Evolutionary conservation across 768 basidiomycete genomes (phyloP), one percentile per base, ranked within the genome.

Genomic region (Kwoniella sp.): DNA sequence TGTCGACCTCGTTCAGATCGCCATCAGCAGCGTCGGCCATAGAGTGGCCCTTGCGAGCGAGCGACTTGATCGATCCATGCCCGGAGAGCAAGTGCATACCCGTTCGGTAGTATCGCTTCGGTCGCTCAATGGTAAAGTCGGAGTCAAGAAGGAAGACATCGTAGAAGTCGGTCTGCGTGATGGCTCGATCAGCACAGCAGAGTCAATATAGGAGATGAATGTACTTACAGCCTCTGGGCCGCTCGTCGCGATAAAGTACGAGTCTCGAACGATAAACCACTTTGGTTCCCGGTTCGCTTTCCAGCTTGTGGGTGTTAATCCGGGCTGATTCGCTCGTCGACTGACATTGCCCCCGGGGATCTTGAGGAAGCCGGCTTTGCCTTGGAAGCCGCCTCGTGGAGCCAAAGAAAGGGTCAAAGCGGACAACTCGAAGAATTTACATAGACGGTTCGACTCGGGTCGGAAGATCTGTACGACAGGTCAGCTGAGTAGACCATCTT

Each of bases 251-350:
- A 95, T 87, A 10, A 99, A 77, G 75, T 90, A 96, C 60, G 87
- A 88, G 60, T 98, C 93, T 7, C 92, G 80, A 11, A 98, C 83
- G 40, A 88, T 82, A 74, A 89, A 93, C 95, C 95, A 98, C 50
- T 84, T 81, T 31, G 81, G 80, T 50, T 84, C 80, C 61, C 82
- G 84, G 17, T 68, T 69, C 14, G 65, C 55, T 41, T 71, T 74
- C 73, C 76, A 75, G 38, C 68, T 68, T 6, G 74, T 57, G 5
- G 76, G 76, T n/a, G 74, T 71, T 33, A 78, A 54, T 48, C 76
- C 75, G n/a, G 76, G 71, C 38, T 74, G 73, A 44, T 71, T 73
- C 43, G 68, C 64, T 31, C 72, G 53, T 31, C 69, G 56, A 47
- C 69, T 71, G 9, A 73, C 71, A 50, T 75, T 71, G 26, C 56